A percentile compares a stretch with the other conserved stretches of the same genome.
phyloP scores from a whole-genome alignment of 768 basidiomycete species.

The Mycena belliarum region DNA sequence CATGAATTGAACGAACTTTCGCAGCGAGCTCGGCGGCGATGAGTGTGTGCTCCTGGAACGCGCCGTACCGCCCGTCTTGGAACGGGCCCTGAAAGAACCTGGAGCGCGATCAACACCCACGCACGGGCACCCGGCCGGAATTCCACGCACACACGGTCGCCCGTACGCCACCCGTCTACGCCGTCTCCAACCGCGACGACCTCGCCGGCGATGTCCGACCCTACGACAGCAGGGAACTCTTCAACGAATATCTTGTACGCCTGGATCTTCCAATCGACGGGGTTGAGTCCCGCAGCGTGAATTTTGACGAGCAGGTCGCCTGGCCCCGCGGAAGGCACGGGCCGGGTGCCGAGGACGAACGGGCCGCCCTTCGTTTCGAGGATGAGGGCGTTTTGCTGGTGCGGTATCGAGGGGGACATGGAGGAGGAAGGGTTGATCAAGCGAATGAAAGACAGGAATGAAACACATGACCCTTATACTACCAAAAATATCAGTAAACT shows the following conservation, averaged over 20 bases:
- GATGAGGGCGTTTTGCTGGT: slow-evolving; percentile 1
- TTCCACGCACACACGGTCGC: slow-evolving; percentile 33
- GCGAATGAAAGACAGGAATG: too few relatives aligned
- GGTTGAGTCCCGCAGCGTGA: slow-evolving; percentile 30
- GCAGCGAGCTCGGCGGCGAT: slow-evolving; percentile 24
- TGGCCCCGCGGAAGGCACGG: slow-evolving; percentile 24
- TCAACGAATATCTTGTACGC: slow-evolving; percentile 23
- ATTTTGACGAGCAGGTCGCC: slow-evolving; percentile 34
- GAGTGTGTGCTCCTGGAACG: slow-evolving; percentile 31
- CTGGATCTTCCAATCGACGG: slow-evolving; percentile 37
- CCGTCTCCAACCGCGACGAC: slow-evolving; percentile 36
- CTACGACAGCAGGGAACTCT: slow-evolving; percentile 29
- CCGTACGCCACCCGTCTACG: slow-evolving; percentile 34
- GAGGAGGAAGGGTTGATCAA: too few relatives aligned
- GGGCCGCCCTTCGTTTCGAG: not conserved
- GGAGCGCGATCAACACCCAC: not conserved
- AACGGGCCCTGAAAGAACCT: not conserved
- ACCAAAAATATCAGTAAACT: too few relatives aligned
- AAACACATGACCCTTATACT: too few relatives aligned
- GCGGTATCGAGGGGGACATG: too few relatives aligned
- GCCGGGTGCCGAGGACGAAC: slow-evolving; percentile 23
- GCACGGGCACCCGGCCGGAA: slow-evolving; percentile 11
- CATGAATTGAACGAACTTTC: slow-evolving; percentile 10
- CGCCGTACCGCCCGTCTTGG: not conserved
- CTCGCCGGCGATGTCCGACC: slow-evolving; percentile 32